These are phyloP conservation scores for Scytalidium lignicola DNA, from an alignment of 2,329 filamentous ascomycete species.

Conservation along the genomic window DNA sequence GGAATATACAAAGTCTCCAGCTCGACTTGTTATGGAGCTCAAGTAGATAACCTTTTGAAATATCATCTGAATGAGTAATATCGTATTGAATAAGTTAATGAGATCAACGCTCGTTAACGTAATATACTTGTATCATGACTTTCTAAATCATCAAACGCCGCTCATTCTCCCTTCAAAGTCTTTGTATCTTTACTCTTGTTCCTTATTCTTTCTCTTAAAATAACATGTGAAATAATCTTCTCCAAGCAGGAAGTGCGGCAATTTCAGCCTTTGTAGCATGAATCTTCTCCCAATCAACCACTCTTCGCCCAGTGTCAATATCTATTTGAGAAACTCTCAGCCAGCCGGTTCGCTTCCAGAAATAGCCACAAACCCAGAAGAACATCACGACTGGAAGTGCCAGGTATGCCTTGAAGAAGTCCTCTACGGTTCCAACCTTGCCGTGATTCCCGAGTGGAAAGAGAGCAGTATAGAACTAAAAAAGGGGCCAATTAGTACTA, in stretches of 20 bases:
- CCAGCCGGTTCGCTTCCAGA: slow-evolving; percentile 63
- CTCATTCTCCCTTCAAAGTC: too few relatives aligned
- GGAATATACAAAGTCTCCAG: too few relatives aligned
- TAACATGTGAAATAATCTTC: slow-evolving; percentile 4
- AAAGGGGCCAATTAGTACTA: background rate
- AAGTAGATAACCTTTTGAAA: too few relatives aligned
- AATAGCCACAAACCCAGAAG: slow-evolving; percentile 52
- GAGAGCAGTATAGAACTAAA: slow-evolving; percentile 43
- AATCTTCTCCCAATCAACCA: slow-evolving; percentile 42
- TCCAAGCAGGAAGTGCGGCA: slow-evolving; percentile 47
- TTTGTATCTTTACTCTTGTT: too few relatives aligned
- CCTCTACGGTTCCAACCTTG: slow-evolving; percentile 33
- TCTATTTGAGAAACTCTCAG: slow-evolving; percentile 56
- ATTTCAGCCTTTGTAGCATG: slow-evolving; percentile 47
- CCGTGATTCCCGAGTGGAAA: slow-evolving; percentile 55
- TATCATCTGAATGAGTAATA: too few relatives aligned
- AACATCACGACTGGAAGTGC: slow-evolving; percentile 46
- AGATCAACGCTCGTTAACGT: too few relatives aligned
- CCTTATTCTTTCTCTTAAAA: background rate
- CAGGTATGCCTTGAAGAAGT: slow-evolving; percentile 51
- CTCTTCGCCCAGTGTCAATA: slow-evolving; percentile 59
- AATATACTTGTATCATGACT: too few relatives aligned
- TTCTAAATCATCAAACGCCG: too few relatives aligned
- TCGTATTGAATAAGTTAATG: too few relatives aligned
- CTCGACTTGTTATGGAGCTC: too few relatives aligned